Percentiles rank a stretch among this genome's conserved stretches.
phyloP scores from a whole-genome alignment of 2,329 filamentous ascomycete genomes.

The Diaporthe capsici region DNA sequence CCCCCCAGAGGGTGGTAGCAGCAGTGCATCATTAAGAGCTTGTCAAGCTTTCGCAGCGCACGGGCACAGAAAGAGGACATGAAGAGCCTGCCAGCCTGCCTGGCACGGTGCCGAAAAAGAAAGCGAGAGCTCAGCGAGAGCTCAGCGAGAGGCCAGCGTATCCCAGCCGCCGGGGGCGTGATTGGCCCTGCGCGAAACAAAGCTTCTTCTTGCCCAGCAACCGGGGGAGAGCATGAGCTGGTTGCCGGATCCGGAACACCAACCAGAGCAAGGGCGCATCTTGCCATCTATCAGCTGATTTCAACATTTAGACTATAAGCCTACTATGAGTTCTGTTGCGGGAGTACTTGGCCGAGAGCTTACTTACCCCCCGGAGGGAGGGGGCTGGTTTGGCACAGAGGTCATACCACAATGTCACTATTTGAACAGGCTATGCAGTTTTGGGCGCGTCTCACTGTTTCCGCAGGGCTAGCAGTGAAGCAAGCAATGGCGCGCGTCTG shows the following conservation, averaged over 20 bases:
- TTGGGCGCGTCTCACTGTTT: neutral
- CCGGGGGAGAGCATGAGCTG: neutral
- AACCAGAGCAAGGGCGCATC: conserved; percentile 7
- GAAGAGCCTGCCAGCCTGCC: neutral
- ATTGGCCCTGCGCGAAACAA: conserved; percentile 13
- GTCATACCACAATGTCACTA: neutral
- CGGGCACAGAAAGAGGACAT: neutral
- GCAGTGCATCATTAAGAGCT: neutral
- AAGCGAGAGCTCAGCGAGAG: neutral
- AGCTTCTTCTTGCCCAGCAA: conserved; percentile 13
- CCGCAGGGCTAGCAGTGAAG: neutral
- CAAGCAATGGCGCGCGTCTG: neutral
- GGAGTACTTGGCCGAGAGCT: neutral
- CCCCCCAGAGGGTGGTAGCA: neutral
- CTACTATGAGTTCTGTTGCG: neutral
- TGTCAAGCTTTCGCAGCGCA: conserved; percentile 23
- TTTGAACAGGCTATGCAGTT: neutral
- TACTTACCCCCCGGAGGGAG: no score
- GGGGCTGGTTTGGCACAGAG: no score
- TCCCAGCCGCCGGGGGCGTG: conserved; percentile 1
- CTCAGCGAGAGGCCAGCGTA: neutral
- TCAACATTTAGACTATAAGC: neutral
- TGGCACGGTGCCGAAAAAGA: neutral
- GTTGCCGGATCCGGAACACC: conserved; percentile 8
- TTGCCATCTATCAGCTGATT: conserved; percentile 20